Conservation (phyloP, 257 asterid species). For the Solanum medicagineum region DNA sequence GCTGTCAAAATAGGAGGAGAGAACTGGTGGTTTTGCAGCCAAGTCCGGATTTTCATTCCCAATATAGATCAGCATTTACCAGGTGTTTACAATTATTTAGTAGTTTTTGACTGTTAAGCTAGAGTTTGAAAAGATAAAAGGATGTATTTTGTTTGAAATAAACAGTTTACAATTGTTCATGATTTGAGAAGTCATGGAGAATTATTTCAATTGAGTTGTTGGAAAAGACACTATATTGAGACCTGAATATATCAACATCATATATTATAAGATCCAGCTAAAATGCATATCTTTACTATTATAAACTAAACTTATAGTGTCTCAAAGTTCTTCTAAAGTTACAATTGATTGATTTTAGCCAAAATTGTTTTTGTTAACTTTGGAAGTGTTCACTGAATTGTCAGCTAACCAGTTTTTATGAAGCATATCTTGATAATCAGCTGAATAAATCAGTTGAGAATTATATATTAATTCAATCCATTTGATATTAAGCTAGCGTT, state of each 20-base stretch:
- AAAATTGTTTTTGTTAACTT: background rate
- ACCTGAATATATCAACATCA: background rate
- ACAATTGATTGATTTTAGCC: background rate
- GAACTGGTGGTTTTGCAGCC: background rate
- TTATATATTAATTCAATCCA: background rate
- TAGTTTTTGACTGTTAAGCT: background rate
- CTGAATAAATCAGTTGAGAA: background rate
- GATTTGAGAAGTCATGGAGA: background rate
- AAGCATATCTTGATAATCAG: background rate
- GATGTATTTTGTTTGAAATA: background rate
- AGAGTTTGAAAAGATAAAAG: background rate
- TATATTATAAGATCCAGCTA: background rate
- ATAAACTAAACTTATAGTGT: background rate
- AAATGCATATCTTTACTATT: background rate
- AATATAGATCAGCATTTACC: background rate
- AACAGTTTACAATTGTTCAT: background rate
- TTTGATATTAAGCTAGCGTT: background rate
- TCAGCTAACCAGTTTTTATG: too few relatives aligned
- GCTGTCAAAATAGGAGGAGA: background rate
- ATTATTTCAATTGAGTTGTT: background rate
- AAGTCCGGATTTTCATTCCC: background rate
- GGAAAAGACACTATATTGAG: background rate
- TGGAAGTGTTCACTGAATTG: too few relatives aligned
- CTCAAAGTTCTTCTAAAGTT: background rate
- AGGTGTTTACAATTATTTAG: background rate